Base-by-base conservation (phyloP, 495 filamentous ascomycete species). In the Hyaloscypha finlandica region DNA sequence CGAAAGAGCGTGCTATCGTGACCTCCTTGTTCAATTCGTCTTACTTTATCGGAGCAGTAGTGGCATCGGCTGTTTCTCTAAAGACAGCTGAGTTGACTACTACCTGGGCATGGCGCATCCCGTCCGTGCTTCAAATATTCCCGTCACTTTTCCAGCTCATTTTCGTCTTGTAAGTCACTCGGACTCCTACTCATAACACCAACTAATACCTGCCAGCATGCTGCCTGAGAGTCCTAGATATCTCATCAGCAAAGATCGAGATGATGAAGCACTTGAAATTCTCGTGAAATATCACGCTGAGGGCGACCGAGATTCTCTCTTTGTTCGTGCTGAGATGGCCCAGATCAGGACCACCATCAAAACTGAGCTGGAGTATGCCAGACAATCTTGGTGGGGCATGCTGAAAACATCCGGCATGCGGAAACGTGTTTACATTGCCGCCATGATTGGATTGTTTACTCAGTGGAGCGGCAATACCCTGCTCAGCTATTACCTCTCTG, bases 11-110 rank as follows among this genome's bases (percentile, higher is more conserved):
- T 64, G 79, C 85, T 9, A 81, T 88, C 51, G 72, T 91, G 68
- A 90, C 86, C 5, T 88, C 86, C 35, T 79, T 90, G 8, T 90
- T 89, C 79, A 89, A 90, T 72, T 84, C 84, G 1, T 83, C 81
- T 20, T 90, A 85, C 73, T 90, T 86, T 71, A 78, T 89, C 14
- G 70, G 70, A 22, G 35, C 58, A 37, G 56, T 70, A n/a, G 29
- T 65, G 8, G 70, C 68, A 42, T 63, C 70, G 31, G 70, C 56
- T 33, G 59, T 73, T 61, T 14, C 48, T 19, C 51, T 73, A 25
- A 11, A 59, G 32, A 73, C 70, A 37, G 8, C 65, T 16, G 55
- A 52, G 4, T 59, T 73, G 20, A 12, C 32, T 11, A 63, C n/a
- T 14, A 60, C 63, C 32, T 73, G 63, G 63, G 60, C 54, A 42